A percentile compares a stretch with the other conserved stretches of the same genome.
Conservation (phyloP, 2,329 filamentous ascomycete genomes). For the Hymenoscyphus linearis region DNA sequence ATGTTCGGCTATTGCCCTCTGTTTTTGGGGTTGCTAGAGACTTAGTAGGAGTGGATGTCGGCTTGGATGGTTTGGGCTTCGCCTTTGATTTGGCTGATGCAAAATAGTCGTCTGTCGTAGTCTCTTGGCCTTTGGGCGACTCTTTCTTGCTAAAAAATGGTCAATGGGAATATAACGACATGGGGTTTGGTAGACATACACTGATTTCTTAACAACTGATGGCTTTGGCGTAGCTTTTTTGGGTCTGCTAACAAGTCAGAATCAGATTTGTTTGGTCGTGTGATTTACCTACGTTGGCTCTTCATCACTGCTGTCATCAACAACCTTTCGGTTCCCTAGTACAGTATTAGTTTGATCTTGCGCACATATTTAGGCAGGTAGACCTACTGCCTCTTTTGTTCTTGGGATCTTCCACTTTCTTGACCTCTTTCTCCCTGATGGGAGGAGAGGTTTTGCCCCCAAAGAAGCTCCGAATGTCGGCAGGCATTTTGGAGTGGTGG, state of each 20-base stretch:
- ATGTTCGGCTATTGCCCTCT: constrained; percentile 20
- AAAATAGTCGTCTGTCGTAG: constrained; percentile 33
- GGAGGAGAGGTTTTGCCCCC: constrained; percentile 63
- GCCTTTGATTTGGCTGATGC: constrained; percentile 29
- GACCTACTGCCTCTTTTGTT: constrained; percentile 30
- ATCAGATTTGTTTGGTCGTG: not conserved
- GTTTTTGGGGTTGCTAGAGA: constrained; percentile 13
- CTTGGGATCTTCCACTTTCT: constrained; percentile 31
- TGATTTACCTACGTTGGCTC: constrained; percentile 40
- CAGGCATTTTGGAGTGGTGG: constrained; percentile 71
- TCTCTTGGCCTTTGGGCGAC: constrained; percentile 30
- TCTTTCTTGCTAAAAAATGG: constrained; percentile 26
- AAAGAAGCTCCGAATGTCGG: constrained; percentile 88
- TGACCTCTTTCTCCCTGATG: constrained; percentile 38
- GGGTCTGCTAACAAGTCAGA: constrained; percentile 27
- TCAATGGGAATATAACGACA: not conserved
- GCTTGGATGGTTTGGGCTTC: constrained; percentile 15
- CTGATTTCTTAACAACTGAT: constrained; percentile 50
- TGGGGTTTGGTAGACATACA: constrained; percentile 35
- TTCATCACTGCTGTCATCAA: constrained; percentile 79
- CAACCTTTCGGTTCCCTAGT: constrained; percentile 57
- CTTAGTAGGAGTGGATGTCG: constrained; percentile 21
- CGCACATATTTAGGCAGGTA: not conserved
- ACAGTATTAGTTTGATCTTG: constrained; percentile 5
- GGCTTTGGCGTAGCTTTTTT: constrained; percentile 51